Percentiles rank a stretch among this genome's conserved stretches.
Evolutionary conservation across 2,329 filamentous ascomycete species (phyloP).

Genomic region (Xylaria arbuscula): DNA sequence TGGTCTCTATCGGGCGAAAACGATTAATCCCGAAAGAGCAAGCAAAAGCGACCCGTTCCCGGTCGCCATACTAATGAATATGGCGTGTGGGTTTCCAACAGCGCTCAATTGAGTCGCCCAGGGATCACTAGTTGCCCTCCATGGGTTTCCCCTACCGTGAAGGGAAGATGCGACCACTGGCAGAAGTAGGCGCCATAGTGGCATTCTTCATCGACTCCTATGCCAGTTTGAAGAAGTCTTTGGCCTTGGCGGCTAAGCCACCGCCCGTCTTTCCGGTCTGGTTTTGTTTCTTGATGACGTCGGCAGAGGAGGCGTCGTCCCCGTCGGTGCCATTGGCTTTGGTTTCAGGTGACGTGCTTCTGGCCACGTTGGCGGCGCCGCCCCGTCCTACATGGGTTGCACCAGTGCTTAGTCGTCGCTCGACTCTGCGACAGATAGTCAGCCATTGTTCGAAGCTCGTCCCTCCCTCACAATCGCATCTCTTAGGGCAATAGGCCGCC

Average conservation of each 20-base stretch:
- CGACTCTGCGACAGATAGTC: slow-evolving; percentile 54
- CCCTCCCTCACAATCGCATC: neutral
- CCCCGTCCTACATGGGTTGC: slow-evolving; percentile 77
- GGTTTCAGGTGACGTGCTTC: slow-evolving; percentile 43
- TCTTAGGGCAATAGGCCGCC: neutral
- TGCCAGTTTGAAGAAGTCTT: slow-evolving; percentile 62
- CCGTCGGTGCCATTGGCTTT: slow-evolving; percentile 8
- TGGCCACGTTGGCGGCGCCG: slow-evolving; percentile 77
- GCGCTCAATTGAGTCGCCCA: neutral
- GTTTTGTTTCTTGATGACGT: slow-evolving; percentile 38
- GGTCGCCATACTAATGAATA: neutral
- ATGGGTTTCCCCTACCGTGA: neutral
- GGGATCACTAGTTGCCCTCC: neutral
- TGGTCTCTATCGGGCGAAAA: neutral
- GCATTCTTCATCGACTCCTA: slow-evolving; percentile 45
- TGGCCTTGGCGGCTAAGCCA: slow-evolving; percentile 57
- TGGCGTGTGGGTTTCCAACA: neutral
- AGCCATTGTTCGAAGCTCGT: neutral
- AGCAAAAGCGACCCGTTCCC: slow-evolving; percentile 3
- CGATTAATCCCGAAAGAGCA: neutral
- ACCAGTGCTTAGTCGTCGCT: slow-evolving; percentile 67
- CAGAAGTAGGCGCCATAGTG: neutral
- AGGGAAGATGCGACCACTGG: neutral
- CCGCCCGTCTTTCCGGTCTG: slow-evolving; percentile 13
- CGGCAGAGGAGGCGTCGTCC: slow-evolving; percentile 47